Percentiles rank a stretch among this genome's conserved stretches.
Conservation (phyloP, 1,139 yeast genomes). For the Eremothecium sinecaudum region DNA sequence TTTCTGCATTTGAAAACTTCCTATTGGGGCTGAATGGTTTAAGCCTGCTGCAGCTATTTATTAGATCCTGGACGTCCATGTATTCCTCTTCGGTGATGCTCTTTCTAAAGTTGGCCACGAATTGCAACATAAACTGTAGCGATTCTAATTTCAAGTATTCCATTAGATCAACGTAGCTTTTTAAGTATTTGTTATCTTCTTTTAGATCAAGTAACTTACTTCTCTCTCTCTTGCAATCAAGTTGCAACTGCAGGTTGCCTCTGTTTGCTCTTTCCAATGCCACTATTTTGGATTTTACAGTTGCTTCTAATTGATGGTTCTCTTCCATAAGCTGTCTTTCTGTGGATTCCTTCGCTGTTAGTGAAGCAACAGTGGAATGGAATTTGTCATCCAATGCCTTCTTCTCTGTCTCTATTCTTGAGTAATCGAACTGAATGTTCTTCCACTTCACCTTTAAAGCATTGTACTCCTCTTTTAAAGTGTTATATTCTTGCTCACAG, state of each 20-base stretch:
- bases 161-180: constrained; percentile 12
- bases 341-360: constrained; percentile 9
- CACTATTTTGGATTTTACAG: constrained; percentile 8
- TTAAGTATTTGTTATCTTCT: constrained; percentile 10
- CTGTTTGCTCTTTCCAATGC: constrained; percentile 11
- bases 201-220: constrained; percentile 18
- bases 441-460: constrained; percentile 6
- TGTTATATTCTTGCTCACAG: neutral
- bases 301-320: constrained; percentile 8
- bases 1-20: constrained; percentile 2
- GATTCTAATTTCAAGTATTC: constrained; percentile 18
- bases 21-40: constrained; percentile 4
- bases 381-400: constrained; percentile 12
- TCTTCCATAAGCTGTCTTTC: constrained; percentile 11
- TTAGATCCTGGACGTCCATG: constrained; percentile 12
- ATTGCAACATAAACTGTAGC: constrained; percentile 22
- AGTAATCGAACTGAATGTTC: constrained; percentile 10
- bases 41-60: constrained; percentile 13
- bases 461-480: constrained; percentile 1
- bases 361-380: constrained; percentile 10
- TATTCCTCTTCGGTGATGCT: constrained; percentile 16
- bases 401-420: constrained; percentile 13
- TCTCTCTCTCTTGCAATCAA: constrained; percentile 17
- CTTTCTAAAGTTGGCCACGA: constrained; percentile 18
- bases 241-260: constrained; percentile 15